Evolutionary conservation across 495 filamentous ascomycete genomes (phyloP).

Genomic region (Aspergillus hancockii): DNA sequence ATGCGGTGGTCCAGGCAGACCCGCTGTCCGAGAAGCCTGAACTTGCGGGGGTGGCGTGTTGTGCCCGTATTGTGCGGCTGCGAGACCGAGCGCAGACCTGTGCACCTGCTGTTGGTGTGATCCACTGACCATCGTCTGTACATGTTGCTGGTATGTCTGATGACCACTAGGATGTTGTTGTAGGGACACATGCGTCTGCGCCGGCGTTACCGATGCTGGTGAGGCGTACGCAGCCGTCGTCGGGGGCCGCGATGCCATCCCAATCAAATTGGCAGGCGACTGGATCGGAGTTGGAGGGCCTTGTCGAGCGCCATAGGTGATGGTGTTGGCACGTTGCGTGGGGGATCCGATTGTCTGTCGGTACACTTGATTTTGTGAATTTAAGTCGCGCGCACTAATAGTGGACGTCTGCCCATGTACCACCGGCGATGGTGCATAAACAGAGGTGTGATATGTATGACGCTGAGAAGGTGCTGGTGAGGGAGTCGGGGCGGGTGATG

Average conservation of each 20-base stretch:
- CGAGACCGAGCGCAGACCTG: constrained; percentile 36
- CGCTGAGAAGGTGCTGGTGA: constrained; percentile 41
- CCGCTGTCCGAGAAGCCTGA: constrained; percentile 25
- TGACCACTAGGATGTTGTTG: constrained; percentile 24
- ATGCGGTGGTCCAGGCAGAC: constrained; percentile 29
- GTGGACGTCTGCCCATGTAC: constrained; percentile 26
- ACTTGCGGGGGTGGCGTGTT: constrained; percentile 39
- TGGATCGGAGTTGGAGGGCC: constrained; percentile 37
- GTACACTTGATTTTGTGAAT: constrained; percentile 31
- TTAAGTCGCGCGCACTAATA: constrained; percentile 34
- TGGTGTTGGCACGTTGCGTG: constrained; percentile 31
- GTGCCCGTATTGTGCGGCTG: constrained; percentile 38
- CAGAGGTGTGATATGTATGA: constrained; percentile 32
- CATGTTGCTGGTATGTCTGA: constrained; percentile 44
- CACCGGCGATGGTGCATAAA: constrained; percentile 34
- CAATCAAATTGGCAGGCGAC: constrained; percentile 34
- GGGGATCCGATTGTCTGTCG: constrained; percentile 37
- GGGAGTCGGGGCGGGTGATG: constrained; percentile 43
- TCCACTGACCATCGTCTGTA: constrained; percentile 43
- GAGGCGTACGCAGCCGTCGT: constrained; percentile 30
- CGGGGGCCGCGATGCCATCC: constrained; percentile 33
- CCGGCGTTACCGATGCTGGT: constrained; percentile 27
- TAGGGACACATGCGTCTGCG: constrained; percentile 23
- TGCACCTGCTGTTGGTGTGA: constrained; percentile 37
- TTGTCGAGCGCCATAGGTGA: constrained; percentile 36